Conservation (phyloP, 225 moss, liverwort and hornwort genomes). For the Climacium dendroides region DNA sequence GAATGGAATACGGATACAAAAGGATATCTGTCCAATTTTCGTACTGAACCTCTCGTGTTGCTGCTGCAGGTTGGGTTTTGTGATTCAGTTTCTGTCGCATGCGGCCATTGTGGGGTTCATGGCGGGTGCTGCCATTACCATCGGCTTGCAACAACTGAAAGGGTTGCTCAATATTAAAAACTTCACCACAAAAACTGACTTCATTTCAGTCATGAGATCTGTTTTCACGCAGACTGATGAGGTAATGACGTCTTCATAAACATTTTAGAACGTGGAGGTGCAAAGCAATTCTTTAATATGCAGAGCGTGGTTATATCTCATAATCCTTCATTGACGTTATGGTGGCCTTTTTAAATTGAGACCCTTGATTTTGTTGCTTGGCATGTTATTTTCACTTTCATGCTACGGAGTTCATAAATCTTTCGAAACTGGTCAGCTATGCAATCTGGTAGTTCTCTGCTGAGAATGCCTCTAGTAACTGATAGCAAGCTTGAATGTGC, state of each 20-base stretch:
- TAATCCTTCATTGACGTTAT: background rate
- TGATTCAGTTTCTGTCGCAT: conserved; percentile 78
- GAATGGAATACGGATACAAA: background rate
- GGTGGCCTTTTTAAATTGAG: background rate
- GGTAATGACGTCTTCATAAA: background rate
- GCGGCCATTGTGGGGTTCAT: conserved; percentile 83
- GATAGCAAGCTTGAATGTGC: background rate
- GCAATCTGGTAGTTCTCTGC: background rate
- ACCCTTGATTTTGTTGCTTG: background rate
- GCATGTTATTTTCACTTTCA: background rate
- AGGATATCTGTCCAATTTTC: no score
- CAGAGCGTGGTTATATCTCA: background rate
- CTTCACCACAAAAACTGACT: conserved; percentile 70
- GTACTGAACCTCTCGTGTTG: background rate
- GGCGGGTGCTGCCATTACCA: conserved; percentile 84
- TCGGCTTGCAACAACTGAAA: conserved; percentile 72
- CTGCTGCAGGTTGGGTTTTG: conserved; percentile 34
- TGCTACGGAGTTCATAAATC: background rate
- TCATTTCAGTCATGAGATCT: conserved; percentile 66
- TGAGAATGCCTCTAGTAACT: background rate
- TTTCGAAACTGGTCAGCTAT: background rate
- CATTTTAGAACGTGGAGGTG: background rate
- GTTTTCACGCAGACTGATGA: conserved; percentile 5
- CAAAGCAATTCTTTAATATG: background rate
- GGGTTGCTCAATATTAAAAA: conserved; percentile 25